Evolutionary conservation across 768 basidiomycete genomes (phyloP).

Genomic region (Cubamyces sp.): DNA sequence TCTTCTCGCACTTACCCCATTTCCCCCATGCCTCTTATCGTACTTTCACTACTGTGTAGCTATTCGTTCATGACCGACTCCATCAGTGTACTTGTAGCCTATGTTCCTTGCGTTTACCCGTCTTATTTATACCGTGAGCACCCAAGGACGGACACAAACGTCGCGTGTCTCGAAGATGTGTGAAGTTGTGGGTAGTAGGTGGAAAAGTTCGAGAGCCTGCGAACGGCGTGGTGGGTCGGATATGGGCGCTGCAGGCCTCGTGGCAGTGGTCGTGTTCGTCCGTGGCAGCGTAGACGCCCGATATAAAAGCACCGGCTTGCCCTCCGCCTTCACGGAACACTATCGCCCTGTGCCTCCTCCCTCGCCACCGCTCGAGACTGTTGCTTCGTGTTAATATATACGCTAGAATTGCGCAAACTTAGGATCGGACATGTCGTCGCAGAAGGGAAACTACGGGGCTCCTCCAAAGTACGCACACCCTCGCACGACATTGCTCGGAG

Average conservation of each 20-base stretch:
- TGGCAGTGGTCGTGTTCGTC: slow-evolving; percentile 18
- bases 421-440: slow-evolving; percentile 18
- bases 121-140: background rate
- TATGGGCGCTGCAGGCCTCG: slow-evolving; percentile 17
- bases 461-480: slow-evolving; percentile 24
- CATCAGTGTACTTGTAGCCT: slow-evolving; percentile 6
- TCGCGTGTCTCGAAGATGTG: background rate
- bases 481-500: slow-evolving; percentile 4
- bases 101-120: background rate
- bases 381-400: background rate
- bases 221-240: background rate
- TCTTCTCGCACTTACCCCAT: background rate
- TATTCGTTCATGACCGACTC: background rate
- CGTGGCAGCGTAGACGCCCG: slow-evolving; percentile 9
- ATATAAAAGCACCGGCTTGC: slow-evolving; percentile 7
- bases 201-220: background rate
- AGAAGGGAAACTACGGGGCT: slow-evolving; percentile 25
- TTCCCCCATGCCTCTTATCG: background rate
- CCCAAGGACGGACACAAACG: background rate
- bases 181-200: background rate
- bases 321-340: background rate
- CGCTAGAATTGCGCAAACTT: background rate
- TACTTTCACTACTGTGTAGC: slow-evolving; percentile 5
- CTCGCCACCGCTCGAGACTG: background rate
- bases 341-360: slow-evolving; percentile 4